phyloP scores from a whole-genome alignment of 768 basidiomycete genomes.

The Lentinula lateritia region DNA sequence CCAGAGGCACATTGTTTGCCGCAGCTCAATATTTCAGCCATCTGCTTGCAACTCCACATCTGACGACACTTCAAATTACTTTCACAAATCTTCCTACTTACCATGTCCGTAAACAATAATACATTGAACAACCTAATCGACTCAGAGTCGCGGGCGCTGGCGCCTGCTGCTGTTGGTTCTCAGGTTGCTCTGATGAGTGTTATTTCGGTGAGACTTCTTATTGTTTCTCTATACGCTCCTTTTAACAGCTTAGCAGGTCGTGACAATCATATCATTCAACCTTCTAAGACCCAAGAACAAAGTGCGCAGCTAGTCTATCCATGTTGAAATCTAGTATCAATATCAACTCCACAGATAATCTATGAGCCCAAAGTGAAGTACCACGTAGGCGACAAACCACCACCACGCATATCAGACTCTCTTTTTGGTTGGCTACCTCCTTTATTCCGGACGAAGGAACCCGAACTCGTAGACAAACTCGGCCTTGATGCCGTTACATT shows the following conservation, averaged over 20 bases:
- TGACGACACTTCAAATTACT: not conserved
- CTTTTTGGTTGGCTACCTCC: constrained; percentile 90
- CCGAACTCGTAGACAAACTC: constrained; percentile 82
- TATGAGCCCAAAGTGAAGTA: constrained; percentile 96
- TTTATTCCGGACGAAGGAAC: constrained; percentile 76
- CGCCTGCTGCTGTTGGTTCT: constrained; percentile 74
- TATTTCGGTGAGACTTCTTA: constrained; percentile 50
- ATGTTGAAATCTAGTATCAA: not conserved
- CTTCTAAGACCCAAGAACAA: constrained; percentile 86
- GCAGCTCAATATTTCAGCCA: not conserved
- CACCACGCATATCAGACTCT: constrained; percentile 77
- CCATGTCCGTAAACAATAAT: not conserved
- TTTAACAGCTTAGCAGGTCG: constrained; percentile 33
- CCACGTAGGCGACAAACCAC: constrained; percentile 69
- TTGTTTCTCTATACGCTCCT: not conserved
- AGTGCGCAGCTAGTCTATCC: constrained; percentile 29
- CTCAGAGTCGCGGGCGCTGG: constrained; percentile 57
- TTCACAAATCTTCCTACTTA: not conserved
- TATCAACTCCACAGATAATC: constrained; percentile 48
- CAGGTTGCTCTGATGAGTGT: constrained; percentile 71
- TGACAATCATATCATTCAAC: constrained; percentile 75
- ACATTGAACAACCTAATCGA: constrained; percentile 23
- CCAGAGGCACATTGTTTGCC: not conserved
- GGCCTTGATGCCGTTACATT: constrained; percentile 93
- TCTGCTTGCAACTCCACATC: not conserved